Evolutionary conservation across 2,329 filamentous ascomycete species (phyloP), one percentile per base, ranked within the genome.

Genomic region (Sporothrix humicola): DNA sequence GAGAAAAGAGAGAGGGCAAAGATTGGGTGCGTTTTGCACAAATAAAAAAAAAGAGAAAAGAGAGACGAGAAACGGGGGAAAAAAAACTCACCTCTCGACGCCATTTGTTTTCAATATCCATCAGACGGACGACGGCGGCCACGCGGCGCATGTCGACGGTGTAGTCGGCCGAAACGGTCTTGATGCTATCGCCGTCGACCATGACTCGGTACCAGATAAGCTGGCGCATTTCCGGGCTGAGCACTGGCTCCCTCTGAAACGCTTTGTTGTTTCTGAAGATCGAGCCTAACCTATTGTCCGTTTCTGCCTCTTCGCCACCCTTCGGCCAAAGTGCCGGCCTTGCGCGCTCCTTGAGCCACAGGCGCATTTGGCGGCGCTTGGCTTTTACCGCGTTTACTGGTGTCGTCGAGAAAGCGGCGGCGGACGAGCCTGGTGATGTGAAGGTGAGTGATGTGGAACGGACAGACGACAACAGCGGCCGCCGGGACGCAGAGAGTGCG

Each of bases 31-130:
- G 31, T 37, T 37, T 26, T 26, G 23, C 23, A 26, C 23, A 26
- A 26, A 26, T 26, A 26, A 70, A 15, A 56, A 48, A 42, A 71
- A 73, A 50, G 71, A 61, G 17, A 73, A 56, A 52, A 26, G 23
- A 31, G 12, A 42, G 69, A 71, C 31, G 26, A 56, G 63, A 72
- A 46, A 46, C 69, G 37, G 15, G 37, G 8, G 23, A 37, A 7
- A 73, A 37, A 42, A 17, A 8, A 73, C 93, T 87, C 87, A 97
- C 95, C 86, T 95, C 86, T 78, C 85, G 81, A 76, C 87, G 81
- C 93, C 91, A 94, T 77, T 91, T 85, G 84, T 92, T 94, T 84
- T 98, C 94, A 77, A 97, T 86, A 81, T 94, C 90, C 84, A 95
- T 95, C 79, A 98, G 84, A 78, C 95, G 86, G 74, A 97, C 92